Evolutionary conservation across 1,284 basidiomycete species (phyloP).

Genomic region (Bondarzewia mesenterica): DNA sequence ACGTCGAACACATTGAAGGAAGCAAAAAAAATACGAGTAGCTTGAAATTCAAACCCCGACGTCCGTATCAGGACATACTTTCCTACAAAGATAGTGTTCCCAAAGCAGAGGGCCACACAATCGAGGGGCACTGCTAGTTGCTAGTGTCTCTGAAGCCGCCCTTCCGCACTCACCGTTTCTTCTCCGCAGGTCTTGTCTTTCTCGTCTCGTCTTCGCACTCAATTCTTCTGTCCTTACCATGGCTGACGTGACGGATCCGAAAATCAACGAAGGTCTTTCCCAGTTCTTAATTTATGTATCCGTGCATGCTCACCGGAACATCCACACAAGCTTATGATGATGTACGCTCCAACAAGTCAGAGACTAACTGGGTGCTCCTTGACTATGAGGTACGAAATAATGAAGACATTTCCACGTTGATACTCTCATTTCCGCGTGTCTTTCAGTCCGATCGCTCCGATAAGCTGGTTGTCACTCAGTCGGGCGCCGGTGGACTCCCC

Average conservation of each 20-base stretch:
- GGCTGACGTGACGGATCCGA: conserved; percentile 78
- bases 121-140: no score
- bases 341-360: conserved; percentile 74
- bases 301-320: conserved; percentile 1
- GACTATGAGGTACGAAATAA: conserved; percentile 69
- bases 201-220: conserved; percentile 12
- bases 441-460: conserved; percentile 68
- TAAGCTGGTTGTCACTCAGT: conserved; percentile 68
- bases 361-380: conserved; percentile 80
- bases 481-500: conserved; percentile 69
- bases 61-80: no score
- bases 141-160: not conserved
- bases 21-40: no score
- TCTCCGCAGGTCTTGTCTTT: conserved; percentile 15
- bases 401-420: not conserved
- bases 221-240: conserved; percentile 31
- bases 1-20: no score
- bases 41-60: no score
- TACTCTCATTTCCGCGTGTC: not conserved
- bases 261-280: conserved; percentile 64
- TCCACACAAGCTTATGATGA: conserved; percentile 72
- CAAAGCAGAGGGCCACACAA: no score
- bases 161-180: not conserved
- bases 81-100: no score
- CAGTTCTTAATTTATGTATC: not conserved